A percentile compares a stretch with the other conserved stretches of the same genome.
These are phyloP conservation scores for Bretschneidera sinensis DNA, from an alignment of 345 rosid genomes.

Conservation along the genomic window DNA sequence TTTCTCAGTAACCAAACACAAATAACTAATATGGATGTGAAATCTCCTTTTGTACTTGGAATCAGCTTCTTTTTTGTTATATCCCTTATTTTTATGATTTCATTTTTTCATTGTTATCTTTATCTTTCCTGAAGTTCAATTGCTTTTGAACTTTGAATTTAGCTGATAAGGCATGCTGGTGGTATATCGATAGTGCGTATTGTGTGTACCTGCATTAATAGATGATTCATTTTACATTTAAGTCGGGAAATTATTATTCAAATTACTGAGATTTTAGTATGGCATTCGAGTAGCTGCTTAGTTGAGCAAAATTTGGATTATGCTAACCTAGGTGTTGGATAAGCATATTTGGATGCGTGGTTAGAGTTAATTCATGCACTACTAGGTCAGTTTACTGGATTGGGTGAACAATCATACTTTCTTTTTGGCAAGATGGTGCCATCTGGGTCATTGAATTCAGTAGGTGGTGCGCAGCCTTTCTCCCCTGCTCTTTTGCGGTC, in stretches of 20 bases:
- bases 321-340: not conserved
- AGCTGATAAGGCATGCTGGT: not conserved
- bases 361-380: not conserved
- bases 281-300: conserved; percentile 1
- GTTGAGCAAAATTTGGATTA: not conserved
- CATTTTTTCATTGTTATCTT: no score
- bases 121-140: not conserved
- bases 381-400: conserved; percentile 2
- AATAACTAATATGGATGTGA: not conserved
- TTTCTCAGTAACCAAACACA: not conserved
- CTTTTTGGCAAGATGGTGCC: conserved; percentile 42
- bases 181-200: not conserved
- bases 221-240: conserved; percentile 1
- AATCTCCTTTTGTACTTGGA: not conserved
- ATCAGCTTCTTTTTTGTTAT: not conserved
- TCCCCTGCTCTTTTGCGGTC: conserved; percentile 57
- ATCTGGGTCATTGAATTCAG: conserved; percentile 53
- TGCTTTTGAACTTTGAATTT: not conserved
- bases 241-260: conserved; percentile 2
- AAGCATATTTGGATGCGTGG: not conserved
- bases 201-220: not conserved
- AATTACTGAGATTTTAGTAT: not conserved
- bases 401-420: not conserved
- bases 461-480: conserved; percentile 56
- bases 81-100: not conserved